phyloP scores from a whole-genome alignment of 352 stramenopile genomes.

The Phytopythium oedochilum region DNA sequence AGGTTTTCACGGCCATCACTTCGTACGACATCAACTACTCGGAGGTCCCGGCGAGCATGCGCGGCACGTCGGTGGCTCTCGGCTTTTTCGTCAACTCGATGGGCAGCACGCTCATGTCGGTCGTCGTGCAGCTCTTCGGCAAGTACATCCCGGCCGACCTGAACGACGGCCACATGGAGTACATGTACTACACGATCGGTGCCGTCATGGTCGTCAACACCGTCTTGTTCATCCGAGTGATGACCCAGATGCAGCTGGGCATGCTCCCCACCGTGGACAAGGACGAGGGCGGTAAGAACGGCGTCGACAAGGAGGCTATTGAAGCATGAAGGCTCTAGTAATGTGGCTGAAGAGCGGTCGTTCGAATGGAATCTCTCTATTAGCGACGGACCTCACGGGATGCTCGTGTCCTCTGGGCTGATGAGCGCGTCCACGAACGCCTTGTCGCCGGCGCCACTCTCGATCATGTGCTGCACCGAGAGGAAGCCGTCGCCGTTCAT shows the following conservation, averaged over 20 bases:
- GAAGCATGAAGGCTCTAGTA: too few relatives aligned
- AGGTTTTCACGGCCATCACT: conserved; percentile 35
- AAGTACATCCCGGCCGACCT: conserved; percentile 45
- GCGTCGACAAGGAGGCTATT: too few relatives aligned
- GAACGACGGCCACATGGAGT: conserved; percentile 48
- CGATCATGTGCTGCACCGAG: conserved; percentile 81
- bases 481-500: conserved; percentile 79
- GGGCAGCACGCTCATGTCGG: conserved; percentile 44
- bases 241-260: conserved; percentile 30
- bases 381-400: too few relatives aligned
- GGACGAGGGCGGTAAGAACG: too few relatives aligned
- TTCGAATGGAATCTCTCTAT: too few relatives aligned
- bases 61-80: conserved; percentile 29
- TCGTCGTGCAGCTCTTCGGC: conserved; percentile 58
- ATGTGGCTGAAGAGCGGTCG: too few relatives aligned
- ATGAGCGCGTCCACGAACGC: conserved; percentile 82
- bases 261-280: too few relatives aligned
- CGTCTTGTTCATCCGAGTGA: conserved; percentile 19
- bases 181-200: conserved; percentile 29
- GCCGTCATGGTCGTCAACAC: conserved; percentile 32
- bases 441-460: conserved; percentile 61
- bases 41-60: conserved; percentile 31
- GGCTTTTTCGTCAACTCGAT: conserved; percentile 42
- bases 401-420: conserved; percentile 52
- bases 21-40: conserved; percentile 37